These are phyloP conservation scores for Penicillium oxalicum DNA, from an alignment of 2,329 filamentous ascomycete species.

Conservation along the genomic window DNA sequence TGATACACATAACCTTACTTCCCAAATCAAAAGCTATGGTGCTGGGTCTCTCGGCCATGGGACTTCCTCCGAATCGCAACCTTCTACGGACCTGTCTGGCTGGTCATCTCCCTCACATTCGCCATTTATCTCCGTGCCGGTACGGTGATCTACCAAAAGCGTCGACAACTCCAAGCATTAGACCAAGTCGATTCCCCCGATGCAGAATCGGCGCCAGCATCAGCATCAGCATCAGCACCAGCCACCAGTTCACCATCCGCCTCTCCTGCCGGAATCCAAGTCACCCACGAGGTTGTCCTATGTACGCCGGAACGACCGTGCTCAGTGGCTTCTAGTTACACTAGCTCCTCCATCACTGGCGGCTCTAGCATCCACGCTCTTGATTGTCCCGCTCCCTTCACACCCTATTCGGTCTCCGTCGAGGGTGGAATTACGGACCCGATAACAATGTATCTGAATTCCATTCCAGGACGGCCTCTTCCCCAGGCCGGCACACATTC, in stretches of 20 bases:
- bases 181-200: conserved; percentile 40
- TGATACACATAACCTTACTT: not conserved
- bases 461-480: no score
- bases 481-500: not conserved
- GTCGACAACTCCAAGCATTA: conserved; percentile 55
- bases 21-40: conserved; percentile 57
- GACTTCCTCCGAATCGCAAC: conserved; percentile 66
- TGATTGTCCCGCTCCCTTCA: conserved; percentile 5
- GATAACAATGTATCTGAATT: not conserved
- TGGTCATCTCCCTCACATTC: conserved; percentile 36
- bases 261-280: conserved; percentile 60
- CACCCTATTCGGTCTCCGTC: conserved; percentile 31
- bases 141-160: conserved; percentile 46
- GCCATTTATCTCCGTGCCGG: conserved; percentile 38
- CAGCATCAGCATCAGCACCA: conserved; percentile 40
- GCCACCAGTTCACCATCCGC: conserved; percentile 34
- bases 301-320: conserved; percentile 8
- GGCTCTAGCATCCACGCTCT: conserved; percentile 2
- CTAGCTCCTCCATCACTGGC: not conserved
- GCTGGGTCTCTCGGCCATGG: conserved; percentile 65
- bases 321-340: not conserved
- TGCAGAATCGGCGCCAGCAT: conserved; percentile 40
- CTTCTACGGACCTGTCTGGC: conserved; percentile 57
- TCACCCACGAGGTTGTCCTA: conserved; percentile 50
- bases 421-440: conserved; percentile 19